Conservation (phyloP, 306 rosid species). For the Senna siamea region DNA sequence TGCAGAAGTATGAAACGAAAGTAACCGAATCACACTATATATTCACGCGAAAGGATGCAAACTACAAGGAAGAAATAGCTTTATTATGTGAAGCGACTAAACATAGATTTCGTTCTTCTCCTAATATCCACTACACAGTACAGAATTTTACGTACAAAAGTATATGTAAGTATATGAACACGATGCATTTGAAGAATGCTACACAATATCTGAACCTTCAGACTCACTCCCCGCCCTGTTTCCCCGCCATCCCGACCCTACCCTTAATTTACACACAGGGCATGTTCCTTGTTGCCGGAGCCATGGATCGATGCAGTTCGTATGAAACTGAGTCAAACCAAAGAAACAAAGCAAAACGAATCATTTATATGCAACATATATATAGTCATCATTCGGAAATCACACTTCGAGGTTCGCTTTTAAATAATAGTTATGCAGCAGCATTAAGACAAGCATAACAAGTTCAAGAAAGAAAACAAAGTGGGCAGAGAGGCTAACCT, state of each 20-base stretch:
- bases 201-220: constrained; percentile 49
- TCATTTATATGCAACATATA: neutral
- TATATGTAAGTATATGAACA: neutral
- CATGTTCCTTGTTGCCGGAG: constrained; percentile 71
- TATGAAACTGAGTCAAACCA: constrained; percentile 56
- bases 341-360: neutral
- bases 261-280: constrained; percentile 70
- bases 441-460: constrained; percentile 3
- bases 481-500: constrained; percentile 46
- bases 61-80: neutral
- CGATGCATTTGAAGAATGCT: neutral
- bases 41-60: neutral
- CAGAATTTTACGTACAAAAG: constrained; percentile 2
- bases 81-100: neutral
- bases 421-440: neutral
- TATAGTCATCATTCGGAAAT: too few species aligned
- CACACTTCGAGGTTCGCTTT: neutral
- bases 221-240: constrained; percentile 51
- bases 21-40: too few species aligned
- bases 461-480: neutral
- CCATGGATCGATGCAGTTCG: constrained; percentile 80
- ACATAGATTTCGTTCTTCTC: constrained; percentile 25
- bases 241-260: constrained; percentile 51
- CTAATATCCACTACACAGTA: constrained; percentile 16
- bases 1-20: too few species aligned